A percentile compares a stretch with the other conserved stretches of the same genome.
These are phyloP conservation scores for Chrysosporium queenslandicum DNA, from an alignment of 2,329 filamentous ascomycete genomes.

Conservation along the genomic window DNA sequence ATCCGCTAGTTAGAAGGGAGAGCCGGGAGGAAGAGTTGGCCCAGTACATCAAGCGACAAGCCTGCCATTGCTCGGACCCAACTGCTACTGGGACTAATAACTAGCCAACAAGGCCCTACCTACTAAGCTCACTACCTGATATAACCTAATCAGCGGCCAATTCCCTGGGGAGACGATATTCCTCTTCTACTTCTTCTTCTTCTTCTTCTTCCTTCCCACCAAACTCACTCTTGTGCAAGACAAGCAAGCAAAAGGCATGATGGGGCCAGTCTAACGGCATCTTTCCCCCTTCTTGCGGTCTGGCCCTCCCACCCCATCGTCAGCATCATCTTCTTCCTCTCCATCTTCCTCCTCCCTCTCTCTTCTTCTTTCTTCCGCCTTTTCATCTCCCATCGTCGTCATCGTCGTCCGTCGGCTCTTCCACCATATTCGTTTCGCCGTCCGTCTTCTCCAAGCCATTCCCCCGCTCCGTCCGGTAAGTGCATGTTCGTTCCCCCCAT, in stretches of 20 bases:
- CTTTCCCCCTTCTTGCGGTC: slow-evolving; percentile 10
- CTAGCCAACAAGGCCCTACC: no score
- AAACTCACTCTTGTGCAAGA: no score
- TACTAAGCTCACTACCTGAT: no score
- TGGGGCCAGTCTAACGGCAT: not conserved
- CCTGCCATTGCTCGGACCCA: no score
- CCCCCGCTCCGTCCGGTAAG: not conserved
- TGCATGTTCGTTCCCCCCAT: not conserved
- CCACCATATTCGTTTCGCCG: not conserved
- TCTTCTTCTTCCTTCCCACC: slow-evolving; percentile 14
- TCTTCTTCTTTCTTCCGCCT: slow-evolving; percentile 20
- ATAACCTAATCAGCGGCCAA: no score
- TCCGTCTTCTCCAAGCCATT: not conserved
- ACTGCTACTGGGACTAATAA: no score
- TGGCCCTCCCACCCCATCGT: not conserved
- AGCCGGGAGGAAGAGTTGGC: no score
- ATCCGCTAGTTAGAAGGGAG: no score
- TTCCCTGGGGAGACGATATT: no score
- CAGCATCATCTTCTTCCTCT: slow-evolving; percentile 15
- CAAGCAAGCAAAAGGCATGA: no score
- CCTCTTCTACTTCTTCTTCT: slow-evolving; percentile 16
- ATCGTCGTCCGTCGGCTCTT: no score
- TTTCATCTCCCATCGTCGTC: slow-evolving; percentile 10
- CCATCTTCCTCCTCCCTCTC: slow-evolving; percentile 14
- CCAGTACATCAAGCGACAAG: no score